A percentile compares a stretch with the other conserved stretches of the same genome.
phyloP scores from a whole-genome alignment of 1,284 basidiomycete species.

The Leccinum huronense region DNA sequence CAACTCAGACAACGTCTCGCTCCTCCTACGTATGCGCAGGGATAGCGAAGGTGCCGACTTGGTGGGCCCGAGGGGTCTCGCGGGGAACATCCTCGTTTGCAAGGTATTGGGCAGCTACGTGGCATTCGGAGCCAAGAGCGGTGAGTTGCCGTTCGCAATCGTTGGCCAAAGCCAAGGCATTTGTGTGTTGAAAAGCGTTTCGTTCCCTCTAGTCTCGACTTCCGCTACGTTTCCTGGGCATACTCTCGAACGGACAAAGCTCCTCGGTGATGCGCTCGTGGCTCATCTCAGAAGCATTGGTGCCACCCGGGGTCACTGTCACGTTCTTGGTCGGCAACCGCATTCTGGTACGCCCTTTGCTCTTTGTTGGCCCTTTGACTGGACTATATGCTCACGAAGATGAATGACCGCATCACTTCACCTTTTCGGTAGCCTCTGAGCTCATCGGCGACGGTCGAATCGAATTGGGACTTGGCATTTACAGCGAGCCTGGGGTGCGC shows the following conservation, averaged over 20 bases:
- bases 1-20: slow-evolving; percentile 67
- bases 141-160: slow-evolving; percentile 6
- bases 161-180: neutral
- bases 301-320: slow-evolving; percentile 55
- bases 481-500: slow-evolving; percentile 9
- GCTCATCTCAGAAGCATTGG: slow-evolving; percentile 50
- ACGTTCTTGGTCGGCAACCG: slow-evolving; percentile 47
- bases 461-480: slow-evolving; percentile 50
- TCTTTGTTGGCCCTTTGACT: too few relatives aligned
- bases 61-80: slow-evolving; percentile 57
- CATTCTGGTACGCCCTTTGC: slow-evolving; percentile 12
- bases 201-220: too few relatives aligned
- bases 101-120: slow-evolving; percentile 64
- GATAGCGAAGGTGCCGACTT: slow-evolving; percentile 28
- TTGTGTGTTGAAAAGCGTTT: too few relatives aligned
- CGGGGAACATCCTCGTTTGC: slow-evolving; percentile 67
- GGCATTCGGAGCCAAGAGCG: slow-evolving; percentile 40
- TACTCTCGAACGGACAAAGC: slow-evolving; percentile 33
- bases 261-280: slow-evolving; percentile 46
- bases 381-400: slow-evolving; percentile 33
- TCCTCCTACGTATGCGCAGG: slow-evolving; percentile 33
- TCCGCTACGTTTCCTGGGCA: slow-evolving; percentile 3
- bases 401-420: slow-evolving; percentile 10
- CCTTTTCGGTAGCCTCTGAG: slow-evolving; percentile 10
- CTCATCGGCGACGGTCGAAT: slow-evolving; percentile 17